Base-by-base conservation (phyloP, 2,329 filamentous ascomycete genomes). In the Mycogone perniciosa region DNA sequence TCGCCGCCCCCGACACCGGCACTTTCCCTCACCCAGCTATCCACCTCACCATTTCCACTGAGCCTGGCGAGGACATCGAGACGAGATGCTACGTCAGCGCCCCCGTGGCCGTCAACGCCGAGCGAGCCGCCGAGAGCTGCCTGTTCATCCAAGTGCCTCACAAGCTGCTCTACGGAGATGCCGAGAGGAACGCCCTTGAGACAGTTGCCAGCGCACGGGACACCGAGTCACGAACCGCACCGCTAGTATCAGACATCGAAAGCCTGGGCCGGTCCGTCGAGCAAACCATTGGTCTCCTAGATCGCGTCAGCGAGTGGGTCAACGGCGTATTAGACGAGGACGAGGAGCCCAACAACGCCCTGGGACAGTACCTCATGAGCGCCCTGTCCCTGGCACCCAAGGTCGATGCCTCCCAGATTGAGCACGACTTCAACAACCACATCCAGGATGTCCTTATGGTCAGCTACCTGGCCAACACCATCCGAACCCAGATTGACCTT, bases 361-460 rank as follows among this genome's bases (percentile, higher is more conserved):
- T 99, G 51, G 93, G 91, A 59, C 95, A 99, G 73, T 95, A 90
- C 74, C 78, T 99, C 60, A 88, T 97, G 79, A 95, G 95, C 70
- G 86, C 92, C 37, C 81, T 99, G 57, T 91, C 88, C 43, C 77
- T 99, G 57, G 89, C 92, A 50, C 93, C 93, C 64, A 99, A 97
- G 80, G 93, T 97, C 55, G 89, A 96, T 64, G 77, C 86, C 35
- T 80, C 84, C 55, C 87, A 95, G 68, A 91, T 99, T 66, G 93
- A 99, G 79, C 81, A 86, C 67, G 91, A 97, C 77, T 99, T 99
- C 82, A 99, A 99, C 83, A 96, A 95, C 78, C 93, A 99, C 76
- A 90, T 99, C 71, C 93, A 99, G 76, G 93, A 99, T 70, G 91
- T 99, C 55, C 84, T 99, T 59, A 91, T 97, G 71, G 91, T 99